Evolutionary conservation across 192 early-diverging fungal species (phyloP), one percentile per base, ranked within the genome.

Genomic region (Rhizoclosmatium sp.): DNA sequence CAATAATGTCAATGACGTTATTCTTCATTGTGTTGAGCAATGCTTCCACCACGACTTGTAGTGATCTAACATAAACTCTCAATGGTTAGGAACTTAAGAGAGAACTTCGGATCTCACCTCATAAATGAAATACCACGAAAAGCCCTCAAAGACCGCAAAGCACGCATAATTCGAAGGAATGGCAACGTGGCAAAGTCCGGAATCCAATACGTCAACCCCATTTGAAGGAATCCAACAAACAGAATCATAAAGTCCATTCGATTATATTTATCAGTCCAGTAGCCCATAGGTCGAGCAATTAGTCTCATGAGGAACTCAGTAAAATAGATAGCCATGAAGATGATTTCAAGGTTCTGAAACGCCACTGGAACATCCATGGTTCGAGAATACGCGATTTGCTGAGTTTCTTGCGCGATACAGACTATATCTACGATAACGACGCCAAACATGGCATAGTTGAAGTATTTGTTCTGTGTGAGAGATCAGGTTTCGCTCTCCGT

Each of bases 1-100:
- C 23, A 39, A 88, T 65, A 12, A 88, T 82, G 73, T 88, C 85
- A 1, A 88, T 21, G 9, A 84, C 82, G 48, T 84, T 78, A 40
- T 74, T 78, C 16, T 64, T 58, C 47, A 88, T 56, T 1, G 87
- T 88, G 47, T 81, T 76, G 7, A 85, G 2, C 7, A 88, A 76
- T 0, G 87, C 84, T 59, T 83, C 69, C 3, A 88, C 83, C 47
- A 88, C 83, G 45, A 88, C 78, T 69, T 88, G 78, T 5, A 88
- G 75, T 45, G 73, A n/a, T 69, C 82, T 83, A 41, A 40, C 5
- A n/a, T 2, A 7, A 19, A 68, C 40, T 1, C 41, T 12, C 10
- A 21, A 54, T 12, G 16, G 16, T 12, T 54, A 78, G 54, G 7
- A 68, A 64, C 76, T 10, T 41, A 4, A 31, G 58, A 64, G 21